Conservation (phyloP, 176 grass and related monocot genomes). For the Cymbopogon citratus region DNA sequence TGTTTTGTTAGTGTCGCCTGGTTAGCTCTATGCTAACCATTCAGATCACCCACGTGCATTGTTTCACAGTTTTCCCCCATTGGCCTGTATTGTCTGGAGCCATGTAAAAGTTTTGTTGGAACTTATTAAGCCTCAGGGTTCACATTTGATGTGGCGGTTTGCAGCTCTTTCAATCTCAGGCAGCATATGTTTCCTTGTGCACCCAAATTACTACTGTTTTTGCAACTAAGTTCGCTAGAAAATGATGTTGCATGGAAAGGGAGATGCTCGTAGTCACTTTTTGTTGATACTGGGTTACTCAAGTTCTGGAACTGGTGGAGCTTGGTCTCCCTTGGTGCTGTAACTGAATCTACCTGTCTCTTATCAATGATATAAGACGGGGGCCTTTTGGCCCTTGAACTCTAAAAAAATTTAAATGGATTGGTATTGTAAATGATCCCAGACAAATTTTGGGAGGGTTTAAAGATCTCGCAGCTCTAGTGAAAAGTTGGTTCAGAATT, state of each 20-base stretch:
- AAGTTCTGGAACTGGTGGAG: no score
- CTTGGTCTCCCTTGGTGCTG: no score
- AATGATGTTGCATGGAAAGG: no score
- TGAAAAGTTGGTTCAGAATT: background rate
- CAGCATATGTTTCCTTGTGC: background rate
- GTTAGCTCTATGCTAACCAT: conserved; percentile 20
- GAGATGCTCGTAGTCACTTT: no score
- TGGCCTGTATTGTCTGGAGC: conserved; percentile 24
- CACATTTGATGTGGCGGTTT: background rate
- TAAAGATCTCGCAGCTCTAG: background rate
- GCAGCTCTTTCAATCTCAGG: background rate
- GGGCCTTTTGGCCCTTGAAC: no score
- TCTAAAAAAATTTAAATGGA: background rate
- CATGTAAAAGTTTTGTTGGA: background rate
- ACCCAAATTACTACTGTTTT: background rate
- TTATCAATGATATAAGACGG: no score
- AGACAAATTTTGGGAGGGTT: background rate
- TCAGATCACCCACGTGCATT: background rate
- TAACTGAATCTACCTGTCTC: no score
- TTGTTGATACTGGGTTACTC: no score
- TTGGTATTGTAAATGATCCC: background rate
- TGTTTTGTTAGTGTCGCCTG: conserved; percentile 1
- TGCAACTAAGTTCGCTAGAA: background rate
- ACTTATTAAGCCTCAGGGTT: background rate
- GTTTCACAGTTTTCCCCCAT: conserved; percentile 11